Percentiles rank a stretch among this genome's conserved stretches.
These are phyloP conservation scores for Diaporthe citriasiana DNA, from an alignment of 2,329 filamentous ascomycete genomes.

Conservation along the genomic window DNA sequence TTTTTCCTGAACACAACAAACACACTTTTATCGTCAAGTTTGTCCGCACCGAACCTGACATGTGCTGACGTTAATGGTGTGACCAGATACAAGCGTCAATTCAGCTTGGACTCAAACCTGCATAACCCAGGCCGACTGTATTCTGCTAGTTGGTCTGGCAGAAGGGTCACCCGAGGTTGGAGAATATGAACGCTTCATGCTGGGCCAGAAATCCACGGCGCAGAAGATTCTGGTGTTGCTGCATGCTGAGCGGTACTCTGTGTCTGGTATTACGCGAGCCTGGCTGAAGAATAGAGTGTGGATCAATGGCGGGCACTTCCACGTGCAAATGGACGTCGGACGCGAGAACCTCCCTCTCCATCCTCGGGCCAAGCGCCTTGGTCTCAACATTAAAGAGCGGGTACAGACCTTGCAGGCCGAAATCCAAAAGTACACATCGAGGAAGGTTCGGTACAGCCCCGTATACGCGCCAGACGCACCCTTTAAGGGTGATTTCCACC, in stretches of 20 bases:
- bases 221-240: conserved; percentile 92
- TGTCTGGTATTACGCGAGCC: conserved; percentile 84
- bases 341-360: conserved; percentile 82
- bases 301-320: conserved; percentile 98
- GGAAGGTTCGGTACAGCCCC: conserved; percentile 88
- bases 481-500: conserved; percentile 97
- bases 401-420: conserved; percentile 97
- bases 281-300: conserved; percentile 95
- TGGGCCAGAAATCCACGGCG: conserved; percentile 97
- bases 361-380: conserved; percentile 81
- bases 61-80: conserved; percentile 39
- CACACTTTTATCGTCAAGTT: conserved; percentile 32
- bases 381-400: conserved; percentile 88
- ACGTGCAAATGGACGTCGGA: conserved; percentile 94
- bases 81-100: conserved; percentile 90
- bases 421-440: conserved; percentile 97
- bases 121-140: conserved; percentile 96
- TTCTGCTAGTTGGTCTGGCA: conserved; percentile 90
- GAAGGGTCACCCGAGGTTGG: conserved; percentile 92
- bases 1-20: conserved; percentile 70
- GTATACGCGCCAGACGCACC: conserved; percentile 93
- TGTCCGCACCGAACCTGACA: conserved; percentile 2
- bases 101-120: conserved; percentile 99
- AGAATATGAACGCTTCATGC: conserved; percentile 95
- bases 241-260: conserved; percentile 89